phyloP scores from a whole-genome alignment of 1,284 basidiomycete species.

The Tylopilus sp. region DNA sequence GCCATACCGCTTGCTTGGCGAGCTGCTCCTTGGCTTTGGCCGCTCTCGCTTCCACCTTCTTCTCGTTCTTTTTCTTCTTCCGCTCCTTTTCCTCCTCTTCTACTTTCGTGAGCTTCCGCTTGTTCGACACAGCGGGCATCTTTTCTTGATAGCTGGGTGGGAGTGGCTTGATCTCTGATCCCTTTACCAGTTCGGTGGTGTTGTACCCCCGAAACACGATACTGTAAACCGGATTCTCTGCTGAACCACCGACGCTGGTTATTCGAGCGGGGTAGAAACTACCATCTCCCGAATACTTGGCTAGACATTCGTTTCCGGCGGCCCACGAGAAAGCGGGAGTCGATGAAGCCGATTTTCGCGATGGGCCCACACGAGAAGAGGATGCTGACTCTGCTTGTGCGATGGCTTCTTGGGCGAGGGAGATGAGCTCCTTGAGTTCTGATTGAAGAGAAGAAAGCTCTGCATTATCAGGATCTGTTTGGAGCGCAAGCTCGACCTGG shows the following conservation, averaged over 20 bases:
- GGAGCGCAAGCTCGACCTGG: constrained; percentile 85
- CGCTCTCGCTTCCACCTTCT: constrained; percentile 84
- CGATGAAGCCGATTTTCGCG: constrained; percentile 50
- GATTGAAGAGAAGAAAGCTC: constrained; percentile 75
- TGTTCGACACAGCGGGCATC: constrained; percentile 44
- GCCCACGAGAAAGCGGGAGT: constrained; percentile 55
- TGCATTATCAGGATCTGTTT: constrained; percentile 76
- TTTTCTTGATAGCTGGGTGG: constrained; percentile 51
- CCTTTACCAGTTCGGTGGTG: constrained; percentile 85
- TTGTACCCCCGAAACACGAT: constrained; percentile 96
- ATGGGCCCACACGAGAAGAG: constrained; percentile 55
- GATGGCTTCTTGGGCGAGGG: constrained; percentile 76
- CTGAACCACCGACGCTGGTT: constrained; percentile 81
- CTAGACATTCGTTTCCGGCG: constrained; percentile 91
- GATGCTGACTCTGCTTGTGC: constrained; percentile 59
- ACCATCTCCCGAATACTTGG: constrained; percentile 88
- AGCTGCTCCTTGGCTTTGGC: constrained; percentile 88
- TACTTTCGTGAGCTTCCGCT: constrained; percentile 75
- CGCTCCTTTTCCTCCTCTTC: constrained; percentile 88
- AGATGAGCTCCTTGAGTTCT: constrained; percentile 88
- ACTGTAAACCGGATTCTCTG: constrained; percentile 84
- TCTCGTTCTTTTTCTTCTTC: constrained; percentile 97
- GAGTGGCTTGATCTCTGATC: constrained; percentile 67
- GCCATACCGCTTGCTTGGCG: constrained; percentile 90
- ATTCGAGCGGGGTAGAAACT: constrained; percentile 91